Base-by-base conservation (phyloP, 179 eudicot genomes). In the Nepenthes alata region DNA sequence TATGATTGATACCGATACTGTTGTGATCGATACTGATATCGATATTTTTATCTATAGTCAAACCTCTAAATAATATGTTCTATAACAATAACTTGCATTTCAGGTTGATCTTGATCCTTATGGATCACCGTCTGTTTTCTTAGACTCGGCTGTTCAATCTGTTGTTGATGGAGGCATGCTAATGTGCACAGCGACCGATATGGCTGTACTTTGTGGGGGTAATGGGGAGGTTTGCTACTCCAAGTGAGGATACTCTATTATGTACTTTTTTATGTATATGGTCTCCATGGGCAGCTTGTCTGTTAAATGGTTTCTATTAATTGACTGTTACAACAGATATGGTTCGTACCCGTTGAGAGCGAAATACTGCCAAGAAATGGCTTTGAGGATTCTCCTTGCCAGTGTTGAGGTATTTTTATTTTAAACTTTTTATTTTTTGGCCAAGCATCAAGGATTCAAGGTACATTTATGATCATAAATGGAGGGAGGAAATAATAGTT, bases 31-130 rank as follows among this genome's bases (percentile, higher is more conserved):
- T 25, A 25, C 25, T 25, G 25, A 25, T 25, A 25, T 0, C 25
- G 25, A 25, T 25, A 25, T 25, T 25, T 25, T 25, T 25, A 0
- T 25, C 1, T 25, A 25, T 25, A 1, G 25, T 25, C 25, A 25
- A 25, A 25, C 1, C 25, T 25, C 49, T 6, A 45, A 45, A 59
- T 51, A 57, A 36, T 54, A 6, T 11, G 25, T 37, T 12, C 9
- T 62, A 25, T 25, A 25, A 25, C 25, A 45, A 7, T 47, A 4
- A 49, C 53, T n/a, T 64, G 50, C 57, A 58, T 54, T 69, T 64
- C 76, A 93, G 98, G 97, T 93, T 79, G 98, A 93, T 78, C 97
- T 93, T 72, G 98, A 89, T 74, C 97, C 98, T 51, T 93, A 93
- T 78, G 98, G 98, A 64, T 75, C 98, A 48, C 97, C 98, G 9